These are phyloP conservation scores for Ophiocordyceps robertsii DNA, from an alignment of 2,329 filamentous ascomycete species.

Conservation along the genomic window DNA sequence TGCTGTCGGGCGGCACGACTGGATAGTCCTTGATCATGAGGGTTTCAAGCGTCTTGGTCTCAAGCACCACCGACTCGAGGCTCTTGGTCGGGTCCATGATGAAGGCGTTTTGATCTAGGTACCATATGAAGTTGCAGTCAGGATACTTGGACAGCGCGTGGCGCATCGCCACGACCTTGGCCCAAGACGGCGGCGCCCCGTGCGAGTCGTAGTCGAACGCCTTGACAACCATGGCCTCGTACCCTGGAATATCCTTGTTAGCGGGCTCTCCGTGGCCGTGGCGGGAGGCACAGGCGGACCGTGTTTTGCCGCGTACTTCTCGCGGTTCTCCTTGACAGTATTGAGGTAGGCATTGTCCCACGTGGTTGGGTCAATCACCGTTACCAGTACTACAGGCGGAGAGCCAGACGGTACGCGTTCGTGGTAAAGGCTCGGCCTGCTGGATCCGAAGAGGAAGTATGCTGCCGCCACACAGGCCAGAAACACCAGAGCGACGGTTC, in stretches of 20 bases:
- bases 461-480: conserved; percentile 44
- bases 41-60: conserved; percentile 51
- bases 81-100: conserved; percentile 72
- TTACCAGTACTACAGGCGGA: conserved; percentile 65
- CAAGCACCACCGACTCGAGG: conserved; percentile 59
- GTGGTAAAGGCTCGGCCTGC: conserved; percentile 14
- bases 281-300: conserved; percentile 38
- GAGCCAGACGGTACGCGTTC: conserved; percentile 35
- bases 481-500: conserved; percentile 40
- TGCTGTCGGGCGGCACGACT: conserved; percentile 87
- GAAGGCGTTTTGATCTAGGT: conserved; percentile 68
- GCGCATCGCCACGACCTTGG: conserved; percentile 71
- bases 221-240: conserved; percentile 70
- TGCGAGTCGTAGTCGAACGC: conserved; percentile 62
- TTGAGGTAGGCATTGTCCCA: conserved; percentile 56
- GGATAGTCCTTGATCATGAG: conserved; percentile 76
- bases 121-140: conserved; percentile 71
- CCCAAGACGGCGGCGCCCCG: conserved; percentile 50
- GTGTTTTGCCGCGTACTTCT: conserved; percentile 73
- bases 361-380: conserved; percentile 57
- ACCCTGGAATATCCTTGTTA: conserved; percentile 42
- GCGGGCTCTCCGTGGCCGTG: background rate
- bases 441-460: conserved; percentile 39
- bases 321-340: conserved; percentile 67
- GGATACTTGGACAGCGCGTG: conserved; percentile 77